A percentile compares a stretch with the other conserved stretches of the same genome.
phyloP scores from a whole-genome alignment of 192 early-diverging fungal species.

The Radiomyces spectabilis region DNA sequence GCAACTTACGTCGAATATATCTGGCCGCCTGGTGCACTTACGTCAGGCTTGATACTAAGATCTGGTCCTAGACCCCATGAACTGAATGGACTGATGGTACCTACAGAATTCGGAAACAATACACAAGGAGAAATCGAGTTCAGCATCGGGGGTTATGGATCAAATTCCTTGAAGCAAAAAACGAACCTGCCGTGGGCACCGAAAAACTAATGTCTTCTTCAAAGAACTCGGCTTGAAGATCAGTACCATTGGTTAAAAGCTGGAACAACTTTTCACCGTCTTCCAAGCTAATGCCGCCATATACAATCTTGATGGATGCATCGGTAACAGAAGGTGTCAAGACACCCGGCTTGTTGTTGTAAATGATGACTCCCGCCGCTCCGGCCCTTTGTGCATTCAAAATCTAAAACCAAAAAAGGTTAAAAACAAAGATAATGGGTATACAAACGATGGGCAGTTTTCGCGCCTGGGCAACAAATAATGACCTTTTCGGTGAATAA shows the following conservation, averaged over 20 bases:
- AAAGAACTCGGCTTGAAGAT: constrained; percentile 18
- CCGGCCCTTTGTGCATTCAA: constrained; percentile 34
- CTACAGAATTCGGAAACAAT: constrained; percentile 20
- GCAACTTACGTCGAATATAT: constrained; percentile 57
- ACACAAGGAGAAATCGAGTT: too few species aligned
- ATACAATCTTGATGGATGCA: constrained; percentile 25
- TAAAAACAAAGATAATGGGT: not conserved
- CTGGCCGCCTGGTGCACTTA: constrained; percentile 60
- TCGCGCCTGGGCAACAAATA: not conserved
- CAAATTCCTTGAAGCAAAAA: constrained; percentile 1
- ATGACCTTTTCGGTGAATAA: constrained; percentile 33
- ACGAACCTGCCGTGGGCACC: constrained; percentile 24
- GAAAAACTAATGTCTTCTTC: constrained; percentile 21
- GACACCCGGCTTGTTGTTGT: constrained; percentile 33
- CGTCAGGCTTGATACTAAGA: constrained; percentile 48
- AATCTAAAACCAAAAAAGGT: constrained; percentile 4
- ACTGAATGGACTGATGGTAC: constrained; percentile 48
- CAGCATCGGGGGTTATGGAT: constrained; percentile 19
- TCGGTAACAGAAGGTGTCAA: constrained; percentile 16
- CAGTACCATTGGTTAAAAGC: not conserved
- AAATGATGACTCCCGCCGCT: constrained; percentile 38
- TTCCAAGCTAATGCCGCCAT: constrained; percentile 27
- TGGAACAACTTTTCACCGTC: constrained; percentile 29
- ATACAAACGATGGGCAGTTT: too few species aligned
- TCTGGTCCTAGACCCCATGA: constrained; percentile 61